Percentiles rank a stretch among this genome's conserved stretches.
Conservation (phyloP, 441 rosid species). For the Pelargonium myrrhifolium region DNA sequence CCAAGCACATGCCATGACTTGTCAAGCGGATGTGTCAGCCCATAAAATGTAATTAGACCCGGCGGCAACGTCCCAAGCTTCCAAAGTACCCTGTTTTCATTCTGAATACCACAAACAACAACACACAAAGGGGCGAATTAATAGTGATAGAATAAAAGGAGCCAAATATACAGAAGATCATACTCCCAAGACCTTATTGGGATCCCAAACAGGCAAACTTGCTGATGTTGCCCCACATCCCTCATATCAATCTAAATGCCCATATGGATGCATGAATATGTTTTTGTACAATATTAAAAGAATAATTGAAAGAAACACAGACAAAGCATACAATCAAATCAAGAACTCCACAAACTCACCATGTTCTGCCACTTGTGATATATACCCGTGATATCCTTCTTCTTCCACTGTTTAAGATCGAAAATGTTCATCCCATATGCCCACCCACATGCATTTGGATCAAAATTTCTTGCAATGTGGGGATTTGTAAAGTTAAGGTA, state of each 20-base stretch:
- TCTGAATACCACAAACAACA: constrained; percentile 32
- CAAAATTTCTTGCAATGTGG: constrained; percentile 74
- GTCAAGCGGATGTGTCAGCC: constrained; percentile 67
- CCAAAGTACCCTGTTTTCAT: constrained; percentile 61
- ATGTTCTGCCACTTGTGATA: constrained; percentile 66
- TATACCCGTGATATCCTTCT: constrained; percentile 48
- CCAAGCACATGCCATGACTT: constrained; percentile 90
- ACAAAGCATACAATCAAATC: not conserved
- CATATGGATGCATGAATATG: not conserved
- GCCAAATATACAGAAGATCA: too few relatives aligned
- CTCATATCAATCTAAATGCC: constrained; percentile 3
- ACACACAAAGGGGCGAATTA: constrained; percentile 17
- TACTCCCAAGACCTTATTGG: too few relatives aligned
- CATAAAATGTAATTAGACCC: constrained; percentile 74
- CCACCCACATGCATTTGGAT: constrained; percentile 98
- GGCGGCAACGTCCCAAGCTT: constrained; percentile 67
- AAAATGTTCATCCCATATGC: constrained; percentile 96
- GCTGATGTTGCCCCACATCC: not conserved
- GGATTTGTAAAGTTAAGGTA: constrained; percentile 75
- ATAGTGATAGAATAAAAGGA: too few relatives aligned
- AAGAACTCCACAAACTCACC: not conserved
- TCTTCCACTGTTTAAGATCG: constrained; percentile 85
- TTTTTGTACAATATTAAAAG: not conserved
- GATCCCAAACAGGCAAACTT: not conserved
- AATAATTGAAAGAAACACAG: constrained; percentile 49